Base-by-base conservation (phyloP, 768 basidiomycete species). In the Serendipita sp. region DNA sequence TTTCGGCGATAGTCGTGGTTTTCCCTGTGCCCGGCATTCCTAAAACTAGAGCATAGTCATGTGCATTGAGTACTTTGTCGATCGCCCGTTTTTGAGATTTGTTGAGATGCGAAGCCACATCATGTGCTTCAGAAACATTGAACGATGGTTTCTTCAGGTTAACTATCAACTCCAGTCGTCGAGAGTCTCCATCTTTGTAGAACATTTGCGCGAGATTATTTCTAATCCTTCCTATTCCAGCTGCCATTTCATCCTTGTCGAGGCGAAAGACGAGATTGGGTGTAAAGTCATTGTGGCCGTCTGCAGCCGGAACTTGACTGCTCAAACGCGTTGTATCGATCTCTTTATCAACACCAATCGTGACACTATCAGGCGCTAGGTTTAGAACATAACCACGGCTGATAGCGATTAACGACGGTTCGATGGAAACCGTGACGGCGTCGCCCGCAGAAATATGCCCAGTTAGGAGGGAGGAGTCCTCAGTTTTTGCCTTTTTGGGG, bases 21-120 rank as follows among this genome's bases (percentile, higher is more conserved):
- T 99, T 99, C 5, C 96, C 95, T 3, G 95, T 98, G 0, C 96
- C 96, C 5, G 96, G 96, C 96, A 98, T 97, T 16, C 96, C 96
- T 4, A 98, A 77, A 28, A 99, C 81, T 63, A 98, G 74, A 0
- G 94, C 86, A 70, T 97, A 99, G 71, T 99, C 93, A 63, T 81
- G 75, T 1, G 96, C 91, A 3, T 78, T 74, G 26, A 98, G 70
- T 2, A 86, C 89, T 67, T 83, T 87, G 22, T 74, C 72, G 71
- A 95, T 79, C 1, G 94, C 95, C 4, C 71, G 67, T 68, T 74
- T 66, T 73, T 99, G 96, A 62, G 83, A 83, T 0, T 72, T 66
- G 68, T 97, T 97, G 17, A 97, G 75, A 43, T 73, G 66, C 5
- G 70, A 64, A 3, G 76, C 17, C 14, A 58, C 28, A 30, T 31